These are phyloP conservation scores for Phytopythium litorale DNA, from an alignment of 352 stramenopile genomes.

Conservation along the genomic window DNA sequence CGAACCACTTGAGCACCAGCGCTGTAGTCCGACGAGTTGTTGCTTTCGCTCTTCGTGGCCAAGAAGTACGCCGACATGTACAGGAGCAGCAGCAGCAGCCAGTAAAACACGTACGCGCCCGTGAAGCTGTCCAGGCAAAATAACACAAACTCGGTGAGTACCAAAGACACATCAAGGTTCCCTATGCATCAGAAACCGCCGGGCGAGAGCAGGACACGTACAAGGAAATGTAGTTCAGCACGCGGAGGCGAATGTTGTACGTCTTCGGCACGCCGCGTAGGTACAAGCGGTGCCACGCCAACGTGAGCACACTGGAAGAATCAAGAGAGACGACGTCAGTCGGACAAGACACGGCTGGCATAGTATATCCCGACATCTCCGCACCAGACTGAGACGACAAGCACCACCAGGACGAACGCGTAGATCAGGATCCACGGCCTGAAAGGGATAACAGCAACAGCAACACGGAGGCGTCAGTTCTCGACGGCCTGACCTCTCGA, in stretches of 20 bases:
- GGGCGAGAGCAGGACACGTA: conserved; percentile 18
- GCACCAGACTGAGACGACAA: conserved; percentile 80
- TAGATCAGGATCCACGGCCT: conserved; percentile 87
- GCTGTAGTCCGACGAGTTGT: conserved; percentile 34
- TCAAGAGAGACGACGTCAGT: conserved; percentile 3
- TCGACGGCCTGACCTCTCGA: background rate
- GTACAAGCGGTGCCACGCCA: conserved; percentile 85
- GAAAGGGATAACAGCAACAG: background rate
- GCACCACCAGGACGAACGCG: conserved; percentile 76
- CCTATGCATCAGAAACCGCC: background rate
- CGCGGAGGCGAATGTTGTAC: conserved; percentile 86
- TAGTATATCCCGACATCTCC: conserved; percentile 3
- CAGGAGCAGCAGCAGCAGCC: conserved; percentile 77
- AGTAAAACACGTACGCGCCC: conserved; percentile 87
- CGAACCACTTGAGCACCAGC: conserved; percentile 71
- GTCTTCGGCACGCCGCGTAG: conserved; percentile 82
- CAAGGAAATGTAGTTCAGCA: conserved; percentile 89
- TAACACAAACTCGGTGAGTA: conserved; percentile 7
- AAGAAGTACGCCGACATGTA: conserved; percentile 92
- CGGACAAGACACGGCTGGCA: background rate
- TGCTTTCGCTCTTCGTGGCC: conserved; percentile 59
- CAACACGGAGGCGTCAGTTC: conserved; percentile 12
- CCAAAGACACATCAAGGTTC: background rate
- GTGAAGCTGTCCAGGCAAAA: conserved; percentile 50
- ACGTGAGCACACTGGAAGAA: conserved; percentile 55